Percentiles rank a stretch among this genome's conserved stretches.
Conservation (phyloP, 208 protist genomes). For the Novymonas esmeraldas region DNA sequence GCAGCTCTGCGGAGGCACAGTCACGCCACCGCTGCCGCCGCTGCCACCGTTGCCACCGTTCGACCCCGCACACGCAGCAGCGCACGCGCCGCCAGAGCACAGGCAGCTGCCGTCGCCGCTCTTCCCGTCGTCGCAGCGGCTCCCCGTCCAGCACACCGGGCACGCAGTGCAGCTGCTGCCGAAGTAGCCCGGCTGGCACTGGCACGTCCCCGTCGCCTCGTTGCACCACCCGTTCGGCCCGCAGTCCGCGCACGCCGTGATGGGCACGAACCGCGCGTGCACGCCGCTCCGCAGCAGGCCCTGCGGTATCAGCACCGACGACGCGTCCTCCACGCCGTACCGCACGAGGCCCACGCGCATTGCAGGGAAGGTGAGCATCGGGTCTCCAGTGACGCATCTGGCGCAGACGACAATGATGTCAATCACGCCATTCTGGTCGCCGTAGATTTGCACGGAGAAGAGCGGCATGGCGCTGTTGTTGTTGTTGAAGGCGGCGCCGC, state of each 20-base stretch:
- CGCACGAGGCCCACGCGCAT: conserved; percentile 39
- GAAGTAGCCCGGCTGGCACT: conserved; percentile 32
- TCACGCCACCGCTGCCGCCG: neutral
- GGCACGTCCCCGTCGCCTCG: conserved; percentile 11
- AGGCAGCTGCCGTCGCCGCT: conserved; percentile 4
- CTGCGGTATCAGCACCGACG: conserved; percentile 23
- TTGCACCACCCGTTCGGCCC: conserved; percentile 39
- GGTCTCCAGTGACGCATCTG: neutral
- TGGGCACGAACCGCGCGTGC: conserved; percentile 20
- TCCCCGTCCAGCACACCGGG: conserved; percentile 26
- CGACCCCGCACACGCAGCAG: conserved; percentile 1
- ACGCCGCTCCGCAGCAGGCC: conserved; percentile 20
- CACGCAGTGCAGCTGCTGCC: conserved; percentile 33
- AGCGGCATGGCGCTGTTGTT: too few relatives aligned
- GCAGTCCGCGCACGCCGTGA: conserved; percentile 8
- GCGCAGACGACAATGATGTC: conserved; percentile 1
- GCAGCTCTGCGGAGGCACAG: conserved; percentile 1
- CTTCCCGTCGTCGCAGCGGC: conserved; percentile 31
- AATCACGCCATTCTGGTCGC: conserved; percentile 2
- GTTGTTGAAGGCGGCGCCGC: too few relatives aligned
- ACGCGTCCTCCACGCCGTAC: conserved; percentile 34
- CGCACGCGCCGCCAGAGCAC: conserved; percentile 14
- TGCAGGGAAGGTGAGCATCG: conserved; percentile 29
- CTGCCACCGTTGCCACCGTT: too few relatives aligned
- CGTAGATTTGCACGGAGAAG: conserved; percentile 14